A percentile compares a stretch with the other conserved stretches of the same genome.
These are phyloP conservation scores for Yarrowia deformans DNA, from an alignment of 805 yeast species.

Conservation along the genomic window DNA sequence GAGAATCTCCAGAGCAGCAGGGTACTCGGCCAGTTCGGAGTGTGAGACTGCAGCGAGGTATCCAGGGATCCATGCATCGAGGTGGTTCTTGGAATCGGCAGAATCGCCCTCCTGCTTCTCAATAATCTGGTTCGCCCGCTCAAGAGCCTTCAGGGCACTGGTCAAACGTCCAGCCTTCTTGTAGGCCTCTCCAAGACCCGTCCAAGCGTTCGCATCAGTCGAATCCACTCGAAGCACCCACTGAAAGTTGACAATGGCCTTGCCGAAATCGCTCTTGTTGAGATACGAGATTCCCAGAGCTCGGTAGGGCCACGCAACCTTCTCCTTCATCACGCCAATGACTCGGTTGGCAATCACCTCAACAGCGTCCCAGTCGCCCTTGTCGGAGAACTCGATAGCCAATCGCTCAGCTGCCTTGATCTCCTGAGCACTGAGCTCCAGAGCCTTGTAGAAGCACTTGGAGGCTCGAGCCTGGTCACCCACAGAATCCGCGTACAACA, in stretches of 20 bases:
- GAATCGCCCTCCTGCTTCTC: neutral
- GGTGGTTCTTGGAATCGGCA: neutral
- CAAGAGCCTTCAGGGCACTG: constrained; percentile 85
- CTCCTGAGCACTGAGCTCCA: constrained; percentile 83
- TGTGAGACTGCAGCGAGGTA: constrained; percentile 73
- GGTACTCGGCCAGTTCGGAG: constrained; percentile 70
- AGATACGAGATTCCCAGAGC: constrained; percentile 81
- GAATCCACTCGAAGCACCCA: constrained; percentile 75
- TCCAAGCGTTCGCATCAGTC: constrained; percentile 81
- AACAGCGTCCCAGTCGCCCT: constrained; percentile 84
- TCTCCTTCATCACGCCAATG: constrained; percentile 61
- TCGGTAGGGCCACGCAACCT: constrained; percentile 79
- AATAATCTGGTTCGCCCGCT: constrained; percentile 63
- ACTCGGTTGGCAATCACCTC: constrained; percentile 73
- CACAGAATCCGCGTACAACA: constrained; percentile 65
- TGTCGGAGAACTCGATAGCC: constrained; percentile 70
- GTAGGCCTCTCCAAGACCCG: constrained; percentile 97
- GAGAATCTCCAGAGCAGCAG: constrained; percentile 62
- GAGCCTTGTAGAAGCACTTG: constrained; percentile 87
- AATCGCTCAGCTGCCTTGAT: constrained; percentile 74
- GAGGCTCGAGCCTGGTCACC: constrained; percentile 72
- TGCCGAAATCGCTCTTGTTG: constrained; percentile 72
- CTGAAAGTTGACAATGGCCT: constrained; percentile 90
- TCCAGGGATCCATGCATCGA: constrained; percentile 63
- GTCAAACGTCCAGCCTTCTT: constrained; percentile 81